These are phyloP conservation scores for Phlebiopsis flavidoalba DNA, from an alignment of 768 basidiomycete species.

Conservation along the genomic window DNA sequence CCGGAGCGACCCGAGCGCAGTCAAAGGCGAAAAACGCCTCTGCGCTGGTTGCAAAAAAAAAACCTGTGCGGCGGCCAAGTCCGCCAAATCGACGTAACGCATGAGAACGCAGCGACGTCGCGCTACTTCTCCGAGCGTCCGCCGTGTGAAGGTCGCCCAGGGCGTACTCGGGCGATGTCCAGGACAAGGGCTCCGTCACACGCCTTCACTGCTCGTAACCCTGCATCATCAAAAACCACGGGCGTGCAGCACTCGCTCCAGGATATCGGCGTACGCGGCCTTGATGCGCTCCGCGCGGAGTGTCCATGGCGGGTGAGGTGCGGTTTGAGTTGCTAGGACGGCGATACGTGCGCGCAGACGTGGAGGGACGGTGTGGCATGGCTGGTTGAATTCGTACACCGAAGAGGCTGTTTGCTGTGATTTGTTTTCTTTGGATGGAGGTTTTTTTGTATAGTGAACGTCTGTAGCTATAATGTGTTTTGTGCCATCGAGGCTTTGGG, in stretches of 20 bases:
- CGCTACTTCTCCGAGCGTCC: conserved; percentile 91
- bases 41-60: too few species aligned
- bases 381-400: conserved; percentile 86
- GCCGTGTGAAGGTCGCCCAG: conserved; percentile 94
- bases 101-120: conserved; percentile 93
- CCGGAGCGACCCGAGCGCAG: conserved; percentile 27
- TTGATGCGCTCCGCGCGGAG: conserved; percentile 62
- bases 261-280: conserved; percentile 77
- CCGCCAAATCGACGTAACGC: conserved; percentile 39
- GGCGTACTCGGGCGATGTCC: conserved; percentile 95
- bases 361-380: conserved; percentile 96
- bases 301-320: conserved; percentile 60
- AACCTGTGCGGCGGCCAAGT: conserved; percentile 32
- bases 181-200: conserved; percentile 95
- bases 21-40: conserved; percentile 20
- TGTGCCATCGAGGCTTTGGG: neutral
- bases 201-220: conserved; percentile 89
- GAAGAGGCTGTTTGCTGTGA: conserved; percentile 49
- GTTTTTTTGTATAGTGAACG: conserved; percentile 3
- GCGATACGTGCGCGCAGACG: conserved; percentile 92
- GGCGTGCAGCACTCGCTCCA: conserved; percentile 93
- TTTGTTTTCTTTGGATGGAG: neutral
- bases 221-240: too few species aligned
- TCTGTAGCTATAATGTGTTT: conserved; percentile 4
- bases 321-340: conserved; percentile 90